phyloP scores from a whole-genome alignment of 2,329 filamentous ascomycete genomes.

The Aspergillus awamori region DNA sequence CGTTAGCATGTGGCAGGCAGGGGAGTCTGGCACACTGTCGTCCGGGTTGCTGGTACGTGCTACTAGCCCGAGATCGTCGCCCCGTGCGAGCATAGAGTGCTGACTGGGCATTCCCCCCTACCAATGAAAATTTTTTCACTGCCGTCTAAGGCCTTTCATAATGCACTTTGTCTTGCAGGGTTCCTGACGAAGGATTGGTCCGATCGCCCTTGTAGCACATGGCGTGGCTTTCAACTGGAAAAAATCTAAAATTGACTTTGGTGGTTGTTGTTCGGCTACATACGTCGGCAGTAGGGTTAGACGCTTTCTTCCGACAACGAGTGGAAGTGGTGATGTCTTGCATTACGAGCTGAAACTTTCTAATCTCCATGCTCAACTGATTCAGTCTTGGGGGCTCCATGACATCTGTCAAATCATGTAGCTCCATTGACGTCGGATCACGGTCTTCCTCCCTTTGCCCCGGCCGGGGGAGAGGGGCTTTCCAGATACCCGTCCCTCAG shows the following conservation, averaged over 20 bases:
- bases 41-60: conserved; percentile 1
- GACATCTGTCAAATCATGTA: conserved; percentile 3
- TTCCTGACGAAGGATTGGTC: not conserved
- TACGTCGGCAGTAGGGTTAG: not conserved
- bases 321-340: not conserved
- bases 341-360: conserved; percentile 5
- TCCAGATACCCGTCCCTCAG: conserved; percentile 6
- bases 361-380: not conserved
- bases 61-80: not conserved
- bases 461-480: not conserved
- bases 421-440: not conserved
- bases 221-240: not conserved
- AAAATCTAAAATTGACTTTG: not conserved
- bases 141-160: not conserved
- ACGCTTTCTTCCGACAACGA: not conserved
- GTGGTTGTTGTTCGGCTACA: not conserved
- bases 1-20: conserved; percentile 13
- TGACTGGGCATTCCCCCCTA: not conserved
- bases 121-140: conserved; percentile 15
- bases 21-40: not conserved
- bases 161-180: not conserved
- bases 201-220: not conserved
- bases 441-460: conserved; percentile 3
- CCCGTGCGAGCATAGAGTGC: conserved; percentile 5
- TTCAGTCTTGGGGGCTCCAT: not conserved